phyloP scores from a whole-genome alignment of 441 rosid genomes.

The Corymbia calophylla region DNA sequence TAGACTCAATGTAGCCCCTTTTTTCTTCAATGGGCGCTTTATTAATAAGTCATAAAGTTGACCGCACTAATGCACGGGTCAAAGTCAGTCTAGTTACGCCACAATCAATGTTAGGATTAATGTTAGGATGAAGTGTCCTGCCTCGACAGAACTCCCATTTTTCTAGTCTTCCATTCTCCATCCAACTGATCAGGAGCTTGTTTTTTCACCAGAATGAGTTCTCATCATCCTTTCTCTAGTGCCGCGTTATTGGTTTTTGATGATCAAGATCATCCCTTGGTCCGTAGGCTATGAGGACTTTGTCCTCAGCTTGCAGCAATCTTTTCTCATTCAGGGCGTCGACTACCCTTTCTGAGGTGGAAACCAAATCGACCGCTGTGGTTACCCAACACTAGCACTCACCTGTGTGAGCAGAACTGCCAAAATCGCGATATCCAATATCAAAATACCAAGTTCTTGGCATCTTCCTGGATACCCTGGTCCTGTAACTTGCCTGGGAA shows the following conservation, averaged over 20 bases:
- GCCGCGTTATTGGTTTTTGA: not conserved
- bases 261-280: not conserved
- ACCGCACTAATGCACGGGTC: too few species aligned
- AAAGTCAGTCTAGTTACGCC: too few species aligned
- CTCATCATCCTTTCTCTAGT: not conserved
- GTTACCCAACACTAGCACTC: not conserved
- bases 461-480: not conserved
- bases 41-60: too few species aligned
- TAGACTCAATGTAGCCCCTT: too few species aligned
- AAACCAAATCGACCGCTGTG: not conserved
- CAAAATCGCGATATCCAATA: not conserved
- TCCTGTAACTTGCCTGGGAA: not conserved
- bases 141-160: too few species aligned
- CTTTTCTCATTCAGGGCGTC: not conserved
- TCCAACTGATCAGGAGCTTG: not conserved
- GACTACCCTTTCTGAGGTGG: conserved; percentile 12
- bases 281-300: not conserved
- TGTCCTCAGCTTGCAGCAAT: conserved; percentile 1
- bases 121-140: too few species aligned
- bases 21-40: too few species aligned
- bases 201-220: not conserved
- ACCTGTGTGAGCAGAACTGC: not conserved
- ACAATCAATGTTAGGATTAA: too few species aligned
- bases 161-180: not conserved
- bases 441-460: not conserved